Conservation (phyloP, 129 eudicot species). For the Helichrysum umbraculigerum region DNA sequence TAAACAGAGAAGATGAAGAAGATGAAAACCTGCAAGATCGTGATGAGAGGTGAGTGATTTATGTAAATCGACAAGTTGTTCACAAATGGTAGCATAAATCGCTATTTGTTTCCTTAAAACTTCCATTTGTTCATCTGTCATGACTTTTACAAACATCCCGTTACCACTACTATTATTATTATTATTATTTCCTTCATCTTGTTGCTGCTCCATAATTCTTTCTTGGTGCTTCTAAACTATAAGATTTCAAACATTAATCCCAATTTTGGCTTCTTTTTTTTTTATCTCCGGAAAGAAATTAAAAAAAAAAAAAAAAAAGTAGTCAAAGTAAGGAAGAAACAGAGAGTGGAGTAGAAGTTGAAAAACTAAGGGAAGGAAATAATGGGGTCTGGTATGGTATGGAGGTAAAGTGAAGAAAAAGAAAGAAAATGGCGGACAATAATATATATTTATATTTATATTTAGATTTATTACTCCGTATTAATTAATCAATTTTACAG, state of each 20-base stretch:
- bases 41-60: slow-evolving; percentile 82
- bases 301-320: neutral
- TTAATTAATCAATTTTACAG: neutral
- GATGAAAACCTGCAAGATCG: slow-evolving; percentile 76
- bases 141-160: slow-evolving; percentile 89
- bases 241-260: neutral
- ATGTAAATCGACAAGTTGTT: slow-evolving; percentile 94
- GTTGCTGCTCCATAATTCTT: slow-evolving; percentile 43
- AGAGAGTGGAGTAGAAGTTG: slow-evolving; percentile 36
- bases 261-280: neutral
- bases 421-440: slow-evolving; percentile 63
- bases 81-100: slow-evolving; percentile 86
- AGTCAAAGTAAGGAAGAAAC: neutral
- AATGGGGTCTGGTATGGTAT: slow-evolving; percentile 10
- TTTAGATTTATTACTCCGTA: no score
- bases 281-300: neutral
- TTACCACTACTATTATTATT: slow-evolving; percentile 21
- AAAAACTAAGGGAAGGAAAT: slow-evolving; percentile 16
- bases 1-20: neutral
- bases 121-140: slow-evolving; percentile 98
- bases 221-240: neutral
- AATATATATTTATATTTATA: neutral
- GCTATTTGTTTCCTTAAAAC: slow-evolving; percentile 93
- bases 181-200: slow-evolving; percentile 41
- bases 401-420: slow-evolving; percentile 75